Percentiles rank a stretch among this genome's conserved stretches.
These are phyloP conservation scores for Kewa caespitosa DNA, from an alignment of 179 eudicot genomes.

Conservation along the genomic window DNA sequence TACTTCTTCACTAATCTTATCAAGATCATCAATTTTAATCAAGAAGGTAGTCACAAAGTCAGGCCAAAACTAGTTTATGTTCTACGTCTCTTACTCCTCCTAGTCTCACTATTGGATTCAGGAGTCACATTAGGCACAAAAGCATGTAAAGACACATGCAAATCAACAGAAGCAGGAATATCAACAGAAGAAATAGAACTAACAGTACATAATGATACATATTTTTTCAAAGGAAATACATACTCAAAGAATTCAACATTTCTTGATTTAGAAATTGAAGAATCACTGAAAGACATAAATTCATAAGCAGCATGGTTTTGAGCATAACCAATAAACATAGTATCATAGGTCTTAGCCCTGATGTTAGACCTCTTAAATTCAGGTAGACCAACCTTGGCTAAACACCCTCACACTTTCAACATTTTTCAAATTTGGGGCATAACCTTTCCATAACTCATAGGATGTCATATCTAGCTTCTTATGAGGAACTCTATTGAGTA, in stretches of 20 bases:
- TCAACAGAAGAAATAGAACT: too few species aligned
- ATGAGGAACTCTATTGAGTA: neutral
- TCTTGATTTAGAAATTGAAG: neutral
- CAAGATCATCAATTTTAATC: neutral
- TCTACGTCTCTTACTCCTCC: neutral
- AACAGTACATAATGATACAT: neutral
- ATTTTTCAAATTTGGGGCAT: neutral
- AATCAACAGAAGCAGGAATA: neutral
- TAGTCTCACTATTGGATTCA: neutral
- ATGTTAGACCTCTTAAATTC: neutral
- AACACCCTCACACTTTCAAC: neutral
- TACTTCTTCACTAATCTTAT: neutral
- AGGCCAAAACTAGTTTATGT: neutral
- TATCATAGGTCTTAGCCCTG: constrained; percentile 7
- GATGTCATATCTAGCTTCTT: neutral
- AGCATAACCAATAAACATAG: constrained; percentile 14
- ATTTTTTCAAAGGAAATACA: neutral
- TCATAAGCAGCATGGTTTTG: neutral
- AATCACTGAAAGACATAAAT: constrained; percentile 2
- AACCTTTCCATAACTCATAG: neutral
- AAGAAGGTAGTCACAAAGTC: neutral
- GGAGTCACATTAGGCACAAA: neutral
- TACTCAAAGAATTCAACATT: constrained; percentile 15
- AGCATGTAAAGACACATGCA: neutral
- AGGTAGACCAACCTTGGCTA: neutral